Conservation (phyloP, 2,329 filamentous ascomycete genomes). For the Neobulgaria alba region DNA sequence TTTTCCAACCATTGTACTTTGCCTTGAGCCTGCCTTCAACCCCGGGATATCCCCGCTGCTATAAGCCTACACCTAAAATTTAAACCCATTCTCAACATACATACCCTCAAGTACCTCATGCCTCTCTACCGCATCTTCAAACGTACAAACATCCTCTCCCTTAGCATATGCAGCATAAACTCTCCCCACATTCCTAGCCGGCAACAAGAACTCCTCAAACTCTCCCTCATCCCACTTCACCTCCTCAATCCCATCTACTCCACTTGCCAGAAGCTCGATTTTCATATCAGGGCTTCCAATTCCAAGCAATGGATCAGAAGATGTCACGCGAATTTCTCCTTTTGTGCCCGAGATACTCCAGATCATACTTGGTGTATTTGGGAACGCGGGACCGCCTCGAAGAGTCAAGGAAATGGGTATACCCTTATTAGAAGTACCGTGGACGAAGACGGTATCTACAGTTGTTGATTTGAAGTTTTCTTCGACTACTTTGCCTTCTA, state of each 20-base stretch:
- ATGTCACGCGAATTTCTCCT: conserved; percentile 32
- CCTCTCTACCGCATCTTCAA: conserved; percentile 23
- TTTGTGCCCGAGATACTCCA: conserved; percentile 46
- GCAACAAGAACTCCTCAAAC: too few species aligned
- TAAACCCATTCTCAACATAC: conserved; percentile 18
- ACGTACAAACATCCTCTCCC: conserved; percentile 14
- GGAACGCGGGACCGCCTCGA: conserved; percentile 13
- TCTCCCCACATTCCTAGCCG: conserved; percentile 17
- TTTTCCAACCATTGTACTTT: too few species aligned
- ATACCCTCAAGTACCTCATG: conserved; percentile 18
- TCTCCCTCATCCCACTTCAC: conserved; percentile 10
- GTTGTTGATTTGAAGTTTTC: too few species aligned
- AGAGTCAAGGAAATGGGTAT: conserved; percentile 15
- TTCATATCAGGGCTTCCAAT: conserved; percentile 14
- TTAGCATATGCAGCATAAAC: conserved; percentile 14
- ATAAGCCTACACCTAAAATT: not conserved
- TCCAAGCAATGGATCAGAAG: conserved; percentile 10
- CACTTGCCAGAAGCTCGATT: conserved; percentile 12
- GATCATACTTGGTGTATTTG: conserved; percentile 24
- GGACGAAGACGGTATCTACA: conserved; percentile 18
- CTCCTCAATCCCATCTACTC: conserved; percentile 5
- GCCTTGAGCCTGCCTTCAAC: too few species aligned
- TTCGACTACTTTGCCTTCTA: too few species aligned
- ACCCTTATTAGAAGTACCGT: conserved; percentile 8
- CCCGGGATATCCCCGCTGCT: not conserved